Percentiles rank a stretch among this genome's conserved stretches.
phyloP scores from a whole-genome alignment of 2,329 filamentous ascomycete species.

The Trichoderma atroviride region DNA sequence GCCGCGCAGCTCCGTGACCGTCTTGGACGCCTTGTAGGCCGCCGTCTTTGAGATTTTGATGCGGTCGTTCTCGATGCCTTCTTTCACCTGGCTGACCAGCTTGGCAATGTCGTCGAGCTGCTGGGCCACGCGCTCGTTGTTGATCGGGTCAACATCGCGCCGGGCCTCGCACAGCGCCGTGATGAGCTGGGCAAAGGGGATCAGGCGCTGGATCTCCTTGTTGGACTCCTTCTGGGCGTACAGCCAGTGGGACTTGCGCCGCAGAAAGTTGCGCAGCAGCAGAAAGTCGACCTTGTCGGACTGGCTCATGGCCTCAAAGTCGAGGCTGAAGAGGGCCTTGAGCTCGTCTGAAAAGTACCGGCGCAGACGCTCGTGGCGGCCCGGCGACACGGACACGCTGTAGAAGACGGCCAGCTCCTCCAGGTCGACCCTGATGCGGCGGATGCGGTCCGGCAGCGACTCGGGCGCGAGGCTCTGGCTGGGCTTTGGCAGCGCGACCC shows the following conservation, averaged over 20 bases:
- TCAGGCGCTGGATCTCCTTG: constrained; percentile 42
- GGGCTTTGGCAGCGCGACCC: constrained; percentile 29
- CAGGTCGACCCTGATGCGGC: constrained; percentile 49
- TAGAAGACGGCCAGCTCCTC: constrained; percentile 53
- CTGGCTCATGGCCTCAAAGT: constrained; percentile 40
- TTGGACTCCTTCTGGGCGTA: constrained; percentile 44
- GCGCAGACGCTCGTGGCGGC: constrained; percentile 44
- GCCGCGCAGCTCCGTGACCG: constrained; percentile 43
- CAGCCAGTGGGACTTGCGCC: constrained; percentile 42
- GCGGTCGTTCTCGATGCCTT: constrained; percentile 41
- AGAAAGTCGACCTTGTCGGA: constrained; percentile 53
- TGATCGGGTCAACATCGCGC: constrained; percentile 47
- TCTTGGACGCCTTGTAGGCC: constrained; percentile 51
- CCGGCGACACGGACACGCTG: constrained; percentile 49
- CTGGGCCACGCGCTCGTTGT: constrained; percentile 47
- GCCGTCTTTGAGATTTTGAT: constrained; percentile 44
- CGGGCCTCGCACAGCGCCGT: constrained; percentile 51
- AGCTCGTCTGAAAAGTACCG: constrained; percentile 49
- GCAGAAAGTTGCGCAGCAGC: constrained; percentile 52
- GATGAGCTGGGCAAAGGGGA: constrained; percentile 50
- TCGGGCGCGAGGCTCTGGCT: constrained; percentile 31
- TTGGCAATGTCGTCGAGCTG: constrained; percentile 43
- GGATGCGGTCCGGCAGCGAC: constrained; percentile 46
- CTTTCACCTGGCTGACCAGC: constrained; percentile 39
- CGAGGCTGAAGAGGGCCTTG: constrained; percentile 31